phyloP scores from a whole-genome alignment of 176 grass and related monocot species.

The Avena atlantica region DNA sequence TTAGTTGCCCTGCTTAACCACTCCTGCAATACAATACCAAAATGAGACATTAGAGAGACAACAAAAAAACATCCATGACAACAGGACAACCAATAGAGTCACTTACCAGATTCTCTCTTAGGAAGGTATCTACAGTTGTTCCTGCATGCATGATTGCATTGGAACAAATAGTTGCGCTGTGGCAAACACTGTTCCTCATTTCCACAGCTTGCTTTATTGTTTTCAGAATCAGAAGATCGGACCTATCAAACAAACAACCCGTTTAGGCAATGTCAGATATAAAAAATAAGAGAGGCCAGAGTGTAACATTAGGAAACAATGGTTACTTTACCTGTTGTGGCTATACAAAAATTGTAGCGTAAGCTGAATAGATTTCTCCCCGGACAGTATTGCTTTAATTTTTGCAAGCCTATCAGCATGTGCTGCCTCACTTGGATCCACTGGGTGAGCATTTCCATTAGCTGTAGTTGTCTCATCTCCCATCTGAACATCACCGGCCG shows the following conservation, averaged over 20 bases:
- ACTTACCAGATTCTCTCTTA: constrained; percentile 96
- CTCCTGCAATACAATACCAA: constrained; percentile 61
- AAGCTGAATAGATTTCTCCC: constrained; percentile 92
- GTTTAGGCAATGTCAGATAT: constrained; percentile 35
- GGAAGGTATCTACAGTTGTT: constrained; percentile 98
- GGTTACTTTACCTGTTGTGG: constrained; percentile 75
- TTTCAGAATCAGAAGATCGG: constrained; percentile 97
- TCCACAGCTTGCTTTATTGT: constrained; percentile 99
- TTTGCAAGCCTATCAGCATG: constrained; percentile 74
- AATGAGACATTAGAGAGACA: constrained; percentile 6
- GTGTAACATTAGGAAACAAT: constrained; percentile 22
- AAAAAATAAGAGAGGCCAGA: constrained; percentile 2
- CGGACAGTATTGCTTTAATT: constrained; percentile 98
- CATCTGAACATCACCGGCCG: constrained; percentile 88
- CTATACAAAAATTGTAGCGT: constrained; percentile 97
- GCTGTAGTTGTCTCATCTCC: constrained; percentile 57
- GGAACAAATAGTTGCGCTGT: constrained; percentile 96
- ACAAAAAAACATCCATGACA: constrained; percentile 36
- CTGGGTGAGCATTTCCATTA: constrained; percentile 67
- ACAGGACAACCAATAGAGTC: constrained; percentile 29
- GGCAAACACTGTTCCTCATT: constrained; percentile 99
- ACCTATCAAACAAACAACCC: constrained; percentile 64
- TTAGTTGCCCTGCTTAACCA: constrained; percentile 99
- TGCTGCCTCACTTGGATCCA: constrained; percentile 66
- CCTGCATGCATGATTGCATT: constrained; percentile 99